Evolutionary conservation across 2,329 filamentous ascomycete species (phyloP), one percentile per base, ranked within the genome.

Genomic region (Chaetomiaceae sp.): DNA sequence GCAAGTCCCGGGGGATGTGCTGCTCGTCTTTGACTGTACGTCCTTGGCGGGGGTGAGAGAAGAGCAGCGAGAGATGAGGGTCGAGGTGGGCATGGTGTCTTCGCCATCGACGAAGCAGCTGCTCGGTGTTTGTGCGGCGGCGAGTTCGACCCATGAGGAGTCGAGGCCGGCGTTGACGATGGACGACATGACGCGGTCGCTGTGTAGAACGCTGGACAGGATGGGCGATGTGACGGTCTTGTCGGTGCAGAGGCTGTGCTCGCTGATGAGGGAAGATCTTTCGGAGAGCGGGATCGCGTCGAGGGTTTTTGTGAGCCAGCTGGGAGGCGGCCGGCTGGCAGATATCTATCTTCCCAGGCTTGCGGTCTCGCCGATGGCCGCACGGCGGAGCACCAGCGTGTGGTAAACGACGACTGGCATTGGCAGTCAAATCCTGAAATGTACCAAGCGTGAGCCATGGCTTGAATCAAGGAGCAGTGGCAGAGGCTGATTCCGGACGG

Each of bases 271-370:
- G 35, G 49, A 53, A 30, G 57, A 58, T n/a, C 38, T 60, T 19
- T 41, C 53, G 10, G 46, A 16, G 13, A 46, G 44, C 12, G 51
- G 42, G 3, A 25, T 57, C 1, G 54, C 50, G 12, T 40, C 39
- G 14, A 54, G 34, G 38, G 57, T 59, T 14, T 60, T 60, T 31
- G 57, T 59, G 3, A 59, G 57, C 31, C 58, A 60, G 44, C 35
- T 60, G 21, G 56, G 58, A 1, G 56, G 55, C 2, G 58, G 57
- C 21, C 57, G 57, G 40, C 27, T 60, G 38, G 14, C 57, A 49
- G 57, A 60, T 44, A 57, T 60, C 40, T 51, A 53, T 27, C 31
- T 60, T 14, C 55, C 58, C 6, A 27, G 43, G 9, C 39, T 57
- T 39, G 23, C 10, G 2, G 20, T 9, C 9, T 42, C 43, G 13